A percentile compares a stretch with the other conserved stretches of the same genome.
Evolutionary conservation across 768 basidiomycete genomes (phyloP).

Genomic region (Mrakia blollopis): DNA sequence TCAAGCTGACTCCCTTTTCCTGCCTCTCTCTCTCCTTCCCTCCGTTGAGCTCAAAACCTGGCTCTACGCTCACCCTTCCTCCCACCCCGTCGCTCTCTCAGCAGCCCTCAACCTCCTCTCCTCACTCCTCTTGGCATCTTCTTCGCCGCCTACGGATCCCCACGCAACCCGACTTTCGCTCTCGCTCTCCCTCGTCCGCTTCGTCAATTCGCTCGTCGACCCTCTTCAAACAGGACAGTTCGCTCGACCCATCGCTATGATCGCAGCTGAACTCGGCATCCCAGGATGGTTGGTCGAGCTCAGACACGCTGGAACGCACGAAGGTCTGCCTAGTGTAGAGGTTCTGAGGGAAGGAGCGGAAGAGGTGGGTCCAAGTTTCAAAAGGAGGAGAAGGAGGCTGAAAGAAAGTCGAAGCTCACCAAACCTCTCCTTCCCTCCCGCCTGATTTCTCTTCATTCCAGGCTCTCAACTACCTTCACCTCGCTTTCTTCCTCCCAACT

Average conservation of each 20-base stretch:
- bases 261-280: conserved; percentile 78
- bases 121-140: conserved; percentile 35
- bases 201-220: conserved; percentile 93
- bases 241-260: conserved; percentile 82
- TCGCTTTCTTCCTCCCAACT: conserved; percentile 77
- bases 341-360: conserved; percentile 68
- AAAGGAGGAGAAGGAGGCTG: conserved; percentile 31
- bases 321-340: conserved; percentile 80
- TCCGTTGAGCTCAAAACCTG: conserved; percentile 38
- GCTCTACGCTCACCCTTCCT: conserved; percentile 31
- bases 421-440: conserved; percentile 28
- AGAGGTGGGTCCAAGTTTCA: conserved; percentile 51
- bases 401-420: conserved; percentile 30
- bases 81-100: conserved; percentile 42
- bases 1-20: neutral
- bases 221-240: conserved; percentile 83
- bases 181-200: conserved; percentile 72
- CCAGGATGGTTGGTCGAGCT: conserved; percentile 87
- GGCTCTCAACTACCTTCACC: conserved; percentile 77
- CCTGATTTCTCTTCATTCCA: conserved; percentile 41
- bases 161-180: conserved; percentile 59
- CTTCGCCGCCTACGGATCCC: conserved; percentile 48
- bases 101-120: conserved; percentile 40
- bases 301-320: conserved; percentile 92
- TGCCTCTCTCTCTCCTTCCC: conserved; percentile 30